A percentile compares a stretch with the other conserved stretches of the same genome.
Evolutionary conservation across 495 filamentous ascomycete species (phyloP).

Genomic region (Xanthoparmelia taractica): DNA sequence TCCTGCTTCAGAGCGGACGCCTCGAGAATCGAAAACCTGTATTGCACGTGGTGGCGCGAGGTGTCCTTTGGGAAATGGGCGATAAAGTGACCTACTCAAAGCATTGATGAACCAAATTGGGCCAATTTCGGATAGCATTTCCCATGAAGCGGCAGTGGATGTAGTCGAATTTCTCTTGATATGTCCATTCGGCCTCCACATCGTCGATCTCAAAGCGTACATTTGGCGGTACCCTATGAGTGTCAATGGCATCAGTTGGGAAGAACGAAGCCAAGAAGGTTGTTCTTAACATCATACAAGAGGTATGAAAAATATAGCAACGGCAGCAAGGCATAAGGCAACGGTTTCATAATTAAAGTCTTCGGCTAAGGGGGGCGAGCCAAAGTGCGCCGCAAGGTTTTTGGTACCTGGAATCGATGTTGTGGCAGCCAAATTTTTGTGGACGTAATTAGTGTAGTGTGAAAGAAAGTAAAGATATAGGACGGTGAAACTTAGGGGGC

Average conservation of each 20-base stretch:
- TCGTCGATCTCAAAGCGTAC: slow-evolving; percentile 58
- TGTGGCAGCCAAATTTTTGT: background rate
- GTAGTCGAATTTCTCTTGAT: slow-evolving; percentile 48
- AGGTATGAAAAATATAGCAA: background rate
- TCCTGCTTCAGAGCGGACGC: background rate
- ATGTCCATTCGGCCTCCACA: slow-evolving; percentile 51
- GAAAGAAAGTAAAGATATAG: background rate
- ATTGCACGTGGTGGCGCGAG: background rate
- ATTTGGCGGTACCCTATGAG: slow-evolving; percentile 49
- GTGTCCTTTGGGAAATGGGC: background rate
- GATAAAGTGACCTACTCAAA: slow-evolving; percentile 19
- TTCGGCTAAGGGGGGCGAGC: background rate
- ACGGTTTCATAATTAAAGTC: background rate
- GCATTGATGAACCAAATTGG: slow-evolving; percentile 30
- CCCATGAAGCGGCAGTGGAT: slow-evolving; percentile 54
- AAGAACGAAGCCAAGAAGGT: background rate
- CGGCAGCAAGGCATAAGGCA: background rate
- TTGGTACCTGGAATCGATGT: background rate
- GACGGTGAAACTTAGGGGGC: background rate
- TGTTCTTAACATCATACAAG: slow-evolving; percentile 33
- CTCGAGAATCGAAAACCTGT: background rate
- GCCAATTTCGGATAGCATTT: slow-evolving; percentile 52
- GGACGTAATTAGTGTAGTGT: background rate
- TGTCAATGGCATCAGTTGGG: slow-evolving; percentile 7
- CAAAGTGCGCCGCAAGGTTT: background rate